A percentile compares a stretch with the other conserved stretches of the same genome.
These are phyloP conservation scores for Lactifluus pinguis DNA, from an alignment of 768 basidiomycete species.

Conservation along the genomic window DNA sequence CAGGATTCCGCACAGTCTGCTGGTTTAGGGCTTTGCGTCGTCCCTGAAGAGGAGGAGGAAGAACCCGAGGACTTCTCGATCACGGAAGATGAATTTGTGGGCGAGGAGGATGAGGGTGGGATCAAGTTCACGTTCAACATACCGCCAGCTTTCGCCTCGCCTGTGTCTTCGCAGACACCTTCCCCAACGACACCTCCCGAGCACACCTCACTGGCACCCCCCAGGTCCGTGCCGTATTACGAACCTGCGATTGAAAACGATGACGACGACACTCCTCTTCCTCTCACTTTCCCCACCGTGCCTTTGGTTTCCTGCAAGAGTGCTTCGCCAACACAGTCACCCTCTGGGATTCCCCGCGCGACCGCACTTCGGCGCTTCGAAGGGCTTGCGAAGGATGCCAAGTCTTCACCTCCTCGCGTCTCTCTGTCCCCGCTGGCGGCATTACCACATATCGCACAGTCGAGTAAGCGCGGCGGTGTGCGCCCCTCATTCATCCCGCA, in stretches of 20 bases:
- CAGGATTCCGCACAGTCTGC: slow-evolving; percentile 30
- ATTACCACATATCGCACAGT: slow-evolving; percentile 38
- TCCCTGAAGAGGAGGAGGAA: slow-evolving; percentile 39
- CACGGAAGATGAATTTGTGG: slow-evolving; percentile 45
- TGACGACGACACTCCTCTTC: not conserved
- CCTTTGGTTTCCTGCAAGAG: not conserved
- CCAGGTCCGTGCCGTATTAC: slow-evolving; percentile 6
- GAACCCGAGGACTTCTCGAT: slow-evolving; percentile 21
- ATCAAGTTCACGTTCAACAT: slow-evolving; percentile 68
- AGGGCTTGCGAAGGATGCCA: slow-evolving; percentile 19
- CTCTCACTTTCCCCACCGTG: slow-evolving; percentile 20
- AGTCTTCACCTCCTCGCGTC: slow-evolving; percentile 19
- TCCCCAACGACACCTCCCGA: slow-evolving; percentile 11
- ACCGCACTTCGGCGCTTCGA: slow-evolving; percentile 30
- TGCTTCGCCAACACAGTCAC: slow-evolving; percentile 24
- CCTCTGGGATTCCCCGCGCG: slow-evolving; percentile 46
- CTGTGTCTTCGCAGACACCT: slow-evolving; percentile 19
- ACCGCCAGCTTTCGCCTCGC: slow-evolving; percentile 31
- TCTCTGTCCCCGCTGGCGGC: slow-evolving; percentile 30
- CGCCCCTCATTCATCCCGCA: slow-evolving; percentile 57
- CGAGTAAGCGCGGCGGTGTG: slow-evolving; percentile 40
- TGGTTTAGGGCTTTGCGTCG: slow-evolving; percentile 29
- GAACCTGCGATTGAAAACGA: slow-evolving; percentile 21
- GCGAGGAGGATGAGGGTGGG: slow-evolving; percentile 51
- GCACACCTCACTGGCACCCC: slow-evolving; percentile 14